A percentile compares a stretch with the other conserved stretches of the same genome.
Conservation (phyloP, 106 monocot genomes). For the Triglochin maritima region DNA sequence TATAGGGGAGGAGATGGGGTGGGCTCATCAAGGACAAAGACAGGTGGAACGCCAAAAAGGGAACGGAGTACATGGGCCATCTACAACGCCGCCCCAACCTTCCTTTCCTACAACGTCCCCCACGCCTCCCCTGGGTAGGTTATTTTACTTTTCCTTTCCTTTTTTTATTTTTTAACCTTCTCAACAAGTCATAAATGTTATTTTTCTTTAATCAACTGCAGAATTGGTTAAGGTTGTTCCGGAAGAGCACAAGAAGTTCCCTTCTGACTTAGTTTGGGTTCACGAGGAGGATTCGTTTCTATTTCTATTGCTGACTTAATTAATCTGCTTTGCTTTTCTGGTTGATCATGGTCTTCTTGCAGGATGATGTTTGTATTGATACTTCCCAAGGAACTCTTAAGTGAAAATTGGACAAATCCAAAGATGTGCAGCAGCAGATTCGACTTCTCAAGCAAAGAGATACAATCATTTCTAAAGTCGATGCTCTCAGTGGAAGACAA, state of each 20-base stretch:
- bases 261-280: conserved; percentile 69
- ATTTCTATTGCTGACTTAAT: no score
- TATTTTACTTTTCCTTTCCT: not conserved
- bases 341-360: no score
- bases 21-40: conserved; percentile 51
- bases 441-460: conserved; percentile 45
- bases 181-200: not conserved
- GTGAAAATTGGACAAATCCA: conserved; percentile 58
- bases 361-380: conserved; percentile 67
- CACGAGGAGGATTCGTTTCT: conserved; percentile 98
- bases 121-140: conserved; percentile 74
- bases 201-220: conserved; percentile 6
- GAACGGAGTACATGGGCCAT: conserved; percentile 56
- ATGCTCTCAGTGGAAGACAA: conserved; percentile 60
- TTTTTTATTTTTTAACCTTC: not conserved
- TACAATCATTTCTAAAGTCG: conserved; percentile 62
- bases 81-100: conserved; percentile 75
- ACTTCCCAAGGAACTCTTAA: conserved; percentile 31
- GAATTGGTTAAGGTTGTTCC: conserved; percentile 72
- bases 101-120: conserved; percentile 78
- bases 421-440: conserved; percentile 49
- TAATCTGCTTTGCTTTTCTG: no score
- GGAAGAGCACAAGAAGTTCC: conserved; percentile 72
- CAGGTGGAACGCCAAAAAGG: conserved; percentile 54
- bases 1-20: conserved; percentile 89